These are phyloP conservation scores for Hyaloscypha bicolor DNA, from an alignment of 495 filamentous ascomycete genomes.

Conservation along the genomic window DNA sequence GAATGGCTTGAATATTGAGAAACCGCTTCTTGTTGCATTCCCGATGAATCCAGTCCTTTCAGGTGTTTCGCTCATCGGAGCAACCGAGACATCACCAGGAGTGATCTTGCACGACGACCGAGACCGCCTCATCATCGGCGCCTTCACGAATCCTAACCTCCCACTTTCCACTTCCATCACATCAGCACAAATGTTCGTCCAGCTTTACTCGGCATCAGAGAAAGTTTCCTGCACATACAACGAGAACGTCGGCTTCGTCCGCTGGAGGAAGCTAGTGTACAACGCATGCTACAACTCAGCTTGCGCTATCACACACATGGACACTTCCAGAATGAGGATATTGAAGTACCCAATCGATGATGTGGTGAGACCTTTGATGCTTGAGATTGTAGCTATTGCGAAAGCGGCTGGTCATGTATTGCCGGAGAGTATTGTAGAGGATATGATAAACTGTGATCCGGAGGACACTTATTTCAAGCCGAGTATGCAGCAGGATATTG, in stretches of 20 bases:
- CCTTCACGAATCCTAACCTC: slow-evolving; percentile 43
- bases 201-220: slow-evolving; percentile 43
- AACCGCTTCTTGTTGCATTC: slow-evolving; percentile 51
- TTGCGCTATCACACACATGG: slow-evolving; percentile 50
- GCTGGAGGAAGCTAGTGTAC: slow-evolving; percentile 56
- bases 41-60: slow-evolving; percentile 54
- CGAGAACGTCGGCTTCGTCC: slow-evolving; percentile 39
- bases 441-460: slow-evolving; percentile 44
- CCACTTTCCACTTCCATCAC: slow-evolving; percentile 5
- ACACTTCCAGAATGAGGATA: slow-evolving; percentile 41
- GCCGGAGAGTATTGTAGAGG: slow-evolving; percentile 54
- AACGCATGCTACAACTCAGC: slow-evolving; percentile 52
- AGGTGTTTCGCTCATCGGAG: slow-evolving; percentile 53
- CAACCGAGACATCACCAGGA: slow-evolving; percentile 47
- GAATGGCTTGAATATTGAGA: slow-evolving; percentile 67
- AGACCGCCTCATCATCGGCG: slow-evolving; percentile 45
- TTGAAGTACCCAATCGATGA: slow-evolving; percentile 29
- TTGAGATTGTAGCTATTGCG: slow-evolving; percentile 27
- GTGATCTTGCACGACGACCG: slow-evolving; percentile 47
- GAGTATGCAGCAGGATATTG: slow-evolving; percentile 57
- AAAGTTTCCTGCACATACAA: slow-evolving; percentile 34
- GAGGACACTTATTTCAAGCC: slow-evolving; percentile 54
- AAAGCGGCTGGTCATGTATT: slow-evolving; percentile 40
- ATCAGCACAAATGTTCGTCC: slow-evolving; percentile 35
- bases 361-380: slow-evolving; percentile 29